These are phyloP conservation scores for Colletotrichum endophyticum DNA, from an alignment of 2,329 filamentous ascomycete species.

Conservation along the genomic window DNA sequence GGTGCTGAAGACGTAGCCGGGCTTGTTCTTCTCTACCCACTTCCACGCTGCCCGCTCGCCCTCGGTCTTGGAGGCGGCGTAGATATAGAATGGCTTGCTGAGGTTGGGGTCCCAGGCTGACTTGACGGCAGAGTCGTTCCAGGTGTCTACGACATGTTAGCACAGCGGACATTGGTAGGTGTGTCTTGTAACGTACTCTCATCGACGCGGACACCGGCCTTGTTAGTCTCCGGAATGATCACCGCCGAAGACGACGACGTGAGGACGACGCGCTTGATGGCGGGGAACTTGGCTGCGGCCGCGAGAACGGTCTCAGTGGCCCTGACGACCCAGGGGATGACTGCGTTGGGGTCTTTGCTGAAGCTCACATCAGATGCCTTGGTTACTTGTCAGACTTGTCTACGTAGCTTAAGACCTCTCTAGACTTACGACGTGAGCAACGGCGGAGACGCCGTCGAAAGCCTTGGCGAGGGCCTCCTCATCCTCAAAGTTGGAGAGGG, in stretches of 20 bases:
- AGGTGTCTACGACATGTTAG: slow-evolving; percentile 26
- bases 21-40: slow-evolving; percentile 36
- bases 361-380: slow-evolving; percentile 38
- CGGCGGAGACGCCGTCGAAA: slow-evolving; percentile 25
- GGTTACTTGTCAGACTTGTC: slow-evolving; percentile 24
- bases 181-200: slow-evolving; percentile 12
- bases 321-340: slow-evolving; percentile 37
- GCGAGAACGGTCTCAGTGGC: slow-evolving; percentile 34
- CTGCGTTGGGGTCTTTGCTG: slow-evolving; percentile 38
- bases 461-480: slow-evolving; percentile 28
- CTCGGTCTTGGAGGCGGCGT: slow-evolving; percentile 42
- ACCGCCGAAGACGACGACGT: slow-evolving; percentile 38
- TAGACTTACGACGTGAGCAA: slow-evolving; percentile 8
- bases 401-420: background rate
- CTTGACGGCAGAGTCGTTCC: slow-evolving; percentile 37
- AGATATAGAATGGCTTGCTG: slow-evolving; percentile 27
- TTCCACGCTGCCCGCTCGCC: slow-evolving; percentile 43
- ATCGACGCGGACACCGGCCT: slow-evolving; percentile 13
- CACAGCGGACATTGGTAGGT: background rate
- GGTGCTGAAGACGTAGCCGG: slow-evolving; percentile 33
- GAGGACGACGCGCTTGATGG: slow-evolving; percentile 44
- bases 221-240: slow-evolving; percentile 22
- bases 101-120: slow-evolving; percentile 40
- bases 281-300: slow-evolving; percentile 34
- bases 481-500: slow-evolving; percentile 36